Percentiles rank a stretch among this genome's conserved stretches.
These are phyloP conservation scores for Aaosphaeria arxii DNA, from an alignment of 2,329 filamentous ascomycete genomes.

Conservation along the genomic window DNA sequence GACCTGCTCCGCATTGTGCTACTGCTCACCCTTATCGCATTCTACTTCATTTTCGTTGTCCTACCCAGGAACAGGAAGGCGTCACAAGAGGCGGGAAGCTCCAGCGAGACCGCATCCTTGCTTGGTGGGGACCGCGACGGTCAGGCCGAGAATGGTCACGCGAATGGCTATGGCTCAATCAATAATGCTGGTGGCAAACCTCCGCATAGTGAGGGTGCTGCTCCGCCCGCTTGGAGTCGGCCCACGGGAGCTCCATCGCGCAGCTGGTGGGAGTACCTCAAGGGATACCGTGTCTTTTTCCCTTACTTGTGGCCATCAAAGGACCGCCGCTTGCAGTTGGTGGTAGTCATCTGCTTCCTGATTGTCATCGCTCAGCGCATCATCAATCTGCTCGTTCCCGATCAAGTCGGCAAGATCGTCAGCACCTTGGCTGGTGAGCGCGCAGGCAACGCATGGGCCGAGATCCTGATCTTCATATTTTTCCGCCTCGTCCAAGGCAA, in stretches of 20 bases:
- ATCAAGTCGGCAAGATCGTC: constrained; percentile 78
- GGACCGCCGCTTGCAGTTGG: constrained; percentile 68
- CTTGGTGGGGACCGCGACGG: constrained; percentile 49
- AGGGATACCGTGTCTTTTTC: constrained; percentile 90
- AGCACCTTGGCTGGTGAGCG: constrained; percentile 63
- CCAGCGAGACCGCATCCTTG: constrained; percentile 62
- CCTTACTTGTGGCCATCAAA: constrained; percentile 95
- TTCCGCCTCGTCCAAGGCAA: constrained; percentile 82
- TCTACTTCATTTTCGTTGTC: constrained; percentile 59
- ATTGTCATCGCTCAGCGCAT: constrained; percentile 77
- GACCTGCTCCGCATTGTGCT: constrained; percentile 67
- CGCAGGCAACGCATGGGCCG: constrained; percentile 65
- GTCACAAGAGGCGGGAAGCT: constrained; percentile 18
- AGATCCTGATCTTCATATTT: constrained; percentile 72
- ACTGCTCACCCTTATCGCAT: constrained; percentile 55
- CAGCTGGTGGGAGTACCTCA: constrained; percentile 94
- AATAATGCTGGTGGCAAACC: constrained; percentile 41
- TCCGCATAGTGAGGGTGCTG: constrained; percentile 50
- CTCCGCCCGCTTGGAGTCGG: constrained; percentile 79
- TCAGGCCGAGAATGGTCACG: constrained; percentile 46
- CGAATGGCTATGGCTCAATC: constrained; percentile 54
- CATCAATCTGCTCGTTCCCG: constrained; percentile 83
- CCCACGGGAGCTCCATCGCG: constrained; percentile 81
- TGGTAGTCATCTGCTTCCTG: constrained; percentile 78
- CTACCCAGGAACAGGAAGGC: constrained; percentile 16